A percentile compares a stretch with the other conserved stretches of the same genome.
These are phyloP conservation scores for Amoebophrya sp. DNA, from an alignment of 169 alveolate genomes.

Conservation along the genomic window DNA sequence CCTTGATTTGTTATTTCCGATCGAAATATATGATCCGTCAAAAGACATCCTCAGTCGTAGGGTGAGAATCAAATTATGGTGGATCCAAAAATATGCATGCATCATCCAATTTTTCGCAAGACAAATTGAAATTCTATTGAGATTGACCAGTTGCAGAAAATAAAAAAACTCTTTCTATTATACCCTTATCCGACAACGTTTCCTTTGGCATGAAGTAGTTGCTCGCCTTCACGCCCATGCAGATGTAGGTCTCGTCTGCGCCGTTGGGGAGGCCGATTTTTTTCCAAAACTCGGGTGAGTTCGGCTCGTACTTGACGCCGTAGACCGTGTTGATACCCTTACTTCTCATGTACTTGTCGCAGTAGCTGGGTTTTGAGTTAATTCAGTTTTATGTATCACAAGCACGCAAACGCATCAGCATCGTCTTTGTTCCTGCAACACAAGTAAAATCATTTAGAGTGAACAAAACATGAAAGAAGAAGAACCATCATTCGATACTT, in stretches of 20 bases:
- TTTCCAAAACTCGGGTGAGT: constrained; percentile 44
- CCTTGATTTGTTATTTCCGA: constrained; percentile 36
- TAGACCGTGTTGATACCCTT: constrained; percentile 43
- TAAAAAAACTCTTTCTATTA: not conserved
- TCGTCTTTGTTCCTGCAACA: not conserved
- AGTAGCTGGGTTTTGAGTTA: no score
- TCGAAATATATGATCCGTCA: not conserved
- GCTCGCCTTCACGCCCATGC: constrained; percentile 51
- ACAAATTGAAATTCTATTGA: no score
- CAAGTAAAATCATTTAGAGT: not conserved
- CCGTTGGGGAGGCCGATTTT: constrained; percentile 43
- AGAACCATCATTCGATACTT: constrained; percentile 18
- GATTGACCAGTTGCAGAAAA: no score
- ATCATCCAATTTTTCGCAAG: no score
- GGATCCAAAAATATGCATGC: no score
- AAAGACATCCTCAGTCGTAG: not conserved
- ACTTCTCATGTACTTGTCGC: constrained; percentile 44
- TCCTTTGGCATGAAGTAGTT: constrained; percentile 52
- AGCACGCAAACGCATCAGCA: no score
- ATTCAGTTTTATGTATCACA: no score
- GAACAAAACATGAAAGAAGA: not conserved
- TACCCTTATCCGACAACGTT: constrained; percentile 42
- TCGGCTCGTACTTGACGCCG: constrained; percentile 46
- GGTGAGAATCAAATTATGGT: no score
- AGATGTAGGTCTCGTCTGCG: constrained; percentile 48